phyloP scores from a whole-genome alignment of 805 yeast genomes.

The Spathaspora gorwiae region DNA sequence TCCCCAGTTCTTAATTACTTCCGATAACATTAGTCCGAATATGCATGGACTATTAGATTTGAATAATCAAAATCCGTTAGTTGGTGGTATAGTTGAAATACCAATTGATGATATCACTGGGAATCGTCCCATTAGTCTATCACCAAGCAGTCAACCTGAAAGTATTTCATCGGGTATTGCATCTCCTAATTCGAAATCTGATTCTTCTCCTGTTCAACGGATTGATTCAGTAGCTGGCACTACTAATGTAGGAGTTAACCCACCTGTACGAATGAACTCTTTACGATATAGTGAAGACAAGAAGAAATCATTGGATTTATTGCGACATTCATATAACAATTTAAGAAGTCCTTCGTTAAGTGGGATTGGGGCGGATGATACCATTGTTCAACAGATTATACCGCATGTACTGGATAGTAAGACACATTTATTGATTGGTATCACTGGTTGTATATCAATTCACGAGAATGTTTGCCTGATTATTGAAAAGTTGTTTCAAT shows the following conservation, averaged over 20 bases:
- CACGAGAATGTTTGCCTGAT: constrained; percentile 17
- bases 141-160: not conserved
- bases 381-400: constrained; percentile 3
- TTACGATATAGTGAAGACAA: constrained; percentile 8
- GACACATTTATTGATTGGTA: constrained; percentile 20
- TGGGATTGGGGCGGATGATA: not conserved
- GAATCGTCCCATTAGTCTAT: not conserved
- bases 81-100: not conserved
- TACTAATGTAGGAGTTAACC: not conserved
- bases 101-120: constrained; percentile 1
- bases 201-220: not conserved
- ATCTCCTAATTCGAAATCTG: constrained; percentile 2
- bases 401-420: constrained; percentile 8
- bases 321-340: constrained; percentile 7
- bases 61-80: constrained; percentile 1
- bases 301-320: constrained; percentile 9
- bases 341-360: not conserved
- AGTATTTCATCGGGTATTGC: constrained; percentile 1
- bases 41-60: constrained; percentile 13
- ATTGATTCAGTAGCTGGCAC: not conserved
- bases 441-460: constrained; percentile 21
- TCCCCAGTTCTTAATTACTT: constrained; percentile 11
- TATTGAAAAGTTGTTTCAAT: constrained; percentile 20
- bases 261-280: constrained; percentile 7
- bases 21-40: constrained; percentile 15